phyloP scores from a whole-genome alignment of 768 basidiomycete genomes.

The Hygrocybe coccinea region DNA sequence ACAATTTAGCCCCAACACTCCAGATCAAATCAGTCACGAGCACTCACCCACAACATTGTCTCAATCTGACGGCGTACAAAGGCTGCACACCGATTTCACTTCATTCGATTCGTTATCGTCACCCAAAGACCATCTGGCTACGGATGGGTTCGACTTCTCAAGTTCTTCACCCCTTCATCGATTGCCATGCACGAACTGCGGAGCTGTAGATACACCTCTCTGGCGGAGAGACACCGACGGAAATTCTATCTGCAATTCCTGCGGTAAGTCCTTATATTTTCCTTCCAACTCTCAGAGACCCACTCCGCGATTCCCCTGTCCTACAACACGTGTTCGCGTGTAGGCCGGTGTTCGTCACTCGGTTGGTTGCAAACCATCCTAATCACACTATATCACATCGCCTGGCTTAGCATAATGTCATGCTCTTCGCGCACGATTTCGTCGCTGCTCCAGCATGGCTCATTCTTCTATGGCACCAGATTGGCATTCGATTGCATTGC shows the following conservation, averaged over 20 bases:
- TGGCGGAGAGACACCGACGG: slow-evolving; percentile 82
- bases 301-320: background rate
- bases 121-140: background rate
- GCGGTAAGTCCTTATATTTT: slow-evolving; percentile 59
- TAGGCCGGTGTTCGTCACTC: background rate
- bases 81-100: slow-evolving; percentile 1
- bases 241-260: slow-evolving; percentile 83
- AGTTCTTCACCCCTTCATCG: slow-evolving; percentile 33
- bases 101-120: slow-evolving; percentile 1
- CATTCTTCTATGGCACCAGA: background rate
- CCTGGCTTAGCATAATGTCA: background rate
- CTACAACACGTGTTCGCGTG: slow-evolving; percentile 16
- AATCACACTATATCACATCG: slow-evolving; percentile 7
- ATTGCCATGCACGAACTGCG: slow-evolving; percentile 67
- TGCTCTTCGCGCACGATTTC: background rate
- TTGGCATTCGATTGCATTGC: background rate
- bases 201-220: slow-evolving; percentile 71
- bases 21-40: slow-evolving; percentile 4
- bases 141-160: slow-evolving; percentile 26
- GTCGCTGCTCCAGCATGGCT: slow-evolving; percentile 3
- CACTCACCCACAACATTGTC: slow-evolving; percentile 1
- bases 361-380: background rate
- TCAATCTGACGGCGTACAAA: background rate
- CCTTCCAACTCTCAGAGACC: slow-evolving; percentile 11
- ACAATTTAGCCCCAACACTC: slow-evolving; percentile 21